A percentile compares a stretch with the other conserved stretches of the same genome.
Conservation (phyloP, 257 asterid genomes). For the Salvia splendens region DNA sequence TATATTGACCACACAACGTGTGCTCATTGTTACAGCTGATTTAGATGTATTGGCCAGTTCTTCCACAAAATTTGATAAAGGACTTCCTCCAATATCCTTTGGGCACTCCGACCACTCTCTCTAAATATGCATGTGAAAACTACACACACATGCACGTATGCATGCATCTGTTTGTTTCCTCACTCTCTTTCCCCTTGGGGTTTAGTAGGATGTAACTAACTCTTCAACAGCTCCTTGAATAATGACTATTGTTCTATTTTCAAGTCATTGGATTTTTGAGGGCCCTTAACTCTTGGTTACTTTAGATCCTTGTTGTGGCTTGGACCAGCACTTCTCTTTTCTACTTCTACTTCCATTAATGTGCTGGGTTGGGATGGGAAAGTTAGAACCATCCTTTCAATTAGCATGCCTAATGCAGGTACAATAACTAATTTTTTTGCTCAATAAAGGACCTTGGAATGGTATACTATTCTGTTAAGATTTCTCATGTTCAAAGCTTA, state of each 20-base stretch:
- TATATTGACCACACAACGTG: slow-evolving; percentile 82
- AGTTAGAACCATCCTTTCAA: slow-evolving; percentile 92
- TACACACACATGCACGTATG: background rate
- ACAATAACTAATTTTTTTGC: slow-evolving; percentile 26
- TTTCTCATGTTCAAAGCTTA: slow-evolving; percentile 24
- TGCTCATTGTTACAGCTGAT: slow-evolving; percentile 89
- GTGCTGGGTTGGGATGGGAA: slow-evolving; percentile 99
- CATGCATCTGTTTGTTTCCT: background rate
- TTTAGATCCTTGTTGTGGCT: slow-evolving; percentile 97
- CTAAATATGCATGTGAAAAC: background rate
- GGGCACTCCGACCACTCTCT: slow-evolving; percentile 16
- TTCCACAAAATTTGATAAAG: slow-evolving; percentile 82
- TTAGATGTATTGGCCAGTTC: slow-evolving; percentile 82
- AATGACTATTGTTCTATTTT: slow-evolving; percentile 22
- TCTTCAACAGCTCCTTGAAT: background rate
- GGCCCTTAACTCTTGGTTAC: slow-evolving; percentile 69
- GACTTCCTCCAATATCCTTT: slow-evolving; percentile 99
- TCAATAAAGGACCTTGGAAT: slow-evolving; percentile 19
- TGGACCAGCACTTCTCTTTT: slow-evolving; percentile 98
- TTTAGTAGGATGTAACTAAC: background rate
- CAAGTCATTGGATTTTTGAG: slow-evolving; percentile 32
- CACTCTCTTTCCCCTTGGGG: slow-evolving; percentile 7
- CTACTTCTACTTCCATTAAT: slow-evolving; percentile 83
- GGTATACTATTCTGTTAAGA: slow-evolving; percentile 2
- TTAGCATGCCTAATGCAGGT: slow-evolving; percentile 98